Evolutionary conservation across 768 basidiomycete species (phyloP), one percentile per base, ranked within the genome.

Genomic region (Boletus huronensis): DNA sequence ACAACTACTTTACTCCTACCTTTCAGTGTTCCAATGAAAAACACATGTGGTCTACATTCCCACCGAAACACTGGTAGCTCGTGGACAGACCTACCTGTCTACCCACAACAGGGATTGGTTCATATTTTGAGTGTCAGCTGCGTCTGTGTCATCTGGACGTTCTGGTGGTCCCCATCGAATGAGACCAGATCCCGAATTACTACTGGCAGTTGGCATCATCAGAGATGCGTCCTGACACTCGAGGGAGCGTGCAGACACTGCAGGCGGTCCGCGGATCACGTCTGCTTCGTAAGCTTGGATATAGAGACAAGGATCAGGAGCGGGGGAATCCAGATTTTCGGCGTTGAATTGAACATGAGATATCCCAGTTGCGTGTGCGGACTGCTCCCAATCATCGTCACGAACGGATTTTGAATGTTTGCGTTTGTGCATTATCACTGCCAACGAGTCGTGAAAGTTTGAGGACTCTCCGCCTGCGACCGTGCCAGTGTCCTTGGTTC

Each of bases 241-340:
- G 54, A 74, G 68, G 44, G 70, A 68, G 9, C 58, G 64, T 3
- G 79, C 73, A 9, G 67, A 57, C 4, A 57, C 59, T 1, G 79
- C 81, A 17, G 71, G 68, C 0, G 80, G 72, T 2, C 85, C 83
- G 17, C 79, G 79, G 5, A 85, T 67, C 21, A 94, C 70, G 46
- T 88, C 84, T 5, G 88, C 88, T 70, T 94, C 92, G 65, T 91
- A 79, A 0, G 88, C 92, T 59, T 85, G 82, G 32, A 92, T 72
- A 55, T 75, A 80, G 4, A 84, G 71, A 28, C 62, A 63, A 34
- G 70, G 62, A 46, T 75, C 71, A 4, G 36, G 42, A 14, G 42
- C 16, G 4, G 43, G 14, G 4, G 9, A 17, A 40, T 61, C 60
- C 11, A 25, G n/a, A 21, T 19, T 31, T 14, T 50, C 59, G 2